These are phyloP conservation scores for Crithidia fasciculata DNA, from an alignment of 208 protist species.

Conservation along the genomic window DNA sequence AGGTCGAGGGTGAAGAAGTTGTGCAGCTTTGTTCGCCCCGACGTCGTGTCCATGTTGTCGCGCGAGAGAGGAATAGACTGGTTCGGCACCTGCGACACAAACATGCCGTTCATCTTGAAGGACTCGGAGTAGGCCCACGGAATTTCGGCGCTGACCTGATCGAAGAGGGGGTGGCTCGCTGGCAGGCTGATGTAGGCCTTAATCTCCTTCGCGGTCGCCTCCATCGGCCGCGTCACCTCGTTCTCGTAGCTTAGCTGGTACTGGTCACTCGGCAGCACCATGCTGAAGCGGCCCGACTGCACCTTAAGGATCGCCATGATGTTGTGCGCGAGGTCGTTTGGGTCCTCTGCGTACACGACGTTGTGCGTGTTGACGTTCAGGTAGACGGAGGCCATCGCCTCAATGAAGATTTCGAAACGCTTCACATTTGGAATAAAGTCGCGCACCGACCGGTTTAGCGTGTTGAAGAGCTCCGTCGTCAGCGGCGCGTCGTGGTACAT, in stretches of 20 bases:
- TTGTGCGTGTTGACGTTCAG: conserved; percentile 84
- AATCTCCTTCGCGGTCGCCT: conserved; percentile 49
- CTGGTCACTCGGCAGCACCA: conserved; percentile 77
- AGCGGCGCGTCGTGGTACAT: conserved; percentile 86
- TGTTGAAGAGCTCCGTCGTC: conserved; percentile 84
- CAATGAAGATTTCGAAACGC: conserved; percentile 76
- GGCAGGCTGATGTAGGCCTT: conserved; percentile 68
- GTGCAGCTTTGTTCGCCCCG: conserved; percentile 54
- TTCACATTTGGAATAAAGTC: conserved; percentile 86
- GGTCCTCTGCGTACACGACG: conserved; percentile 80
- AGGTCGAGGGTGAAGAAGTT: conserved; percentile 80
- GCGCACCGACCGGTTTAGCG: conserved; percentile 58
- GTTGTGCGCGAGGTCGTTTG: conserved; percentile 71
- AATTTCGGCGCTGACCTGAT: conserved; percentile 39
- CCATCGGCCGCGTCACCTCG: conserved; percentile 76
- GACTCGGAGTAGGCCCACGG: conserved; percentile 56
- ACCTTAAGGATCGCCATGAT: conserved; percentile 67
- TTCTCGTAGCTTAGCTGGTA: conserved; percentile 84
- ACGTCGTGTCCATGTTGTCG: conserved; percentile 50
- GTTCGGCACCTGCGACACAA: conserved; percentile 69
- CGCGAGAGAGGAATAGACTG: conserved; percentile 64
- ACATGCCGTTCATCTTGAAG: conserved; percentile 58
- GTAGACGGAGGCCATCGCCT: conserved; percentile 45
- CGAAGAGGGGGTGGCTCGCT: conserved; percentile 64
- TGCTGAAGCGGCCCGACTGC: conserved; percentile 55